Conservation (phyloP, 1,284 basidiomycete species). For the Fomes fomentarius region DNA sequence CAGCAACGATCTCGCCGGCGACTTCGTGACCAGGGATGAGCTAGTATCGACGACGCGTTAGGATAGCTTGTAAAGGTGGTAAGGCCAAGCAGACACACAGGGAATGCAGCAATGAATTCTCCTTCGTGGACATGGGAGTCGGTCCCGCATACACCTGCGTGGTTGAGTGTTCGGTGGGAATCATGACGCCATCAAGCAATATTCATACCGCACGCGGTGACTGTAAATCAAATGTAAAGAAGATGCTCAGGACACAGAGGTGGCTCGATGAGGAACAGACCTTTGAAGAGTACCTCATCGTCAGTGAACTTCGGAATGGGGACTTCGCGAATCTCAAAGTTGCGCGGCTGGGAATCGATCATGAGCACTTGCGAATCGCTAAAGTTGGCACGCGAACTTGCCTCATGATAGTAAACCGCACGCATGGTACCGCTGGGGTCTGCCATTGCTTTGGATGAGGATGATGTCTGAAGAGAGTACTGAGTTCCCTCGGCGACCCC, state of each 20-base stretch:
- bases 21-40: conserved; percentile 85
- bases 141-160: conserved; percentile 39
- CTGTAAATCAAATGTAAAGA: conserved; percentile 14
- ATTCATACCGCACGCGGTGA: conserved; percentile 21
- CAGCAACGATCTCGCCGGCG: conserved; percentile 67
- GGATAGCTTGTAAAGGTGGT: too few species aligned
- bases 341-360: conserved; percentile 47
- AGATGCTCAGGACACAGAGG: not conserved
- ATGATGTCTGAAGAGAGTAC: not conserved
- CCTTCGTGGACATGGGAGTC: conserved; percentile 63
- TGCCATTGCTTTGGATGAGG: not conserved
- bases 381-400: conserved; percentile 15
- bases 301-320: conserved; percentile 64
- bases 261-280: conserved; percentile 33
- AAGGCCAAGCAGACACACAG: conserved; percentile 29
- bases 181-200: not conserved
- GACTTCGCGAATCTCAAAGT: conserved; percentile 65
- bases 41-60: too few species aligned
- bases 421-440: conserved; percentile 43
- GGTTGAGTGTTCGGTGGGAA: not conserved
- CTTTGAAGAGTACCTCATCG: conserved; percentile 75
- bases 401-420: conserved; percentile 57
- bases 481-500: too few species aligned
- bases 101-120: conserved; percentile 61
- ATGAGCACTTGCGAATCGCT: not conserved